Conservation (phyloP, 768 basidiomycete species). For the Calocera viscosa region DNA sequence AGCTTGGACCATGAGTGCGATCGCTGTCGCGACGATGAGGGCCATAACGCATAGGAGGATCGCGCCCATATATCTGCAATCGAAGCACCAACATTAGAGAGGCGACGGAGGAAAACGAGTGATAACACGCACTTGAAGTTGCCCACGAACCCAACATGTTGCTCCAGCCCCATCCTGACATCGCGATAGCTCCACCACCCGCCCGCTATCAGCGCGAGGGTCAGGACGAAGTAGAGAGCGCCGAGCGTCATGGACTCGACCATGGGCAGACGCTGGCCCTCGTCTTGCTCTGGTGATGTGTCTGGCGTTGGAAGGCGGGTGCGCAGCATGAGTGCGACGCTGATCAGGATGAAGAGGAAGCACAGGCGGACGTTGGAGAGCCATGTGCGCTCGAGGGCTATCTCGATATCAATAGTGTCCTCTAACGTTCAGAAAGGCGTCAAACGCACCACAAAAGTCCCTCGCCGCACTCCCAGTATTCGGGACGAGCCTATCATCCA, state of each 20-base stretch:
- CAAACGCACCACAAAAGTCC: neutral
- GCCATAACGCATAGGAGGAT: neutral
- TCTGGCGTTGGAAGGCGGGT: neutral
- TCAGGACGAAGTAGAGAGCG: neutral
- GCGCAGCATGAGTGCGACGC: neutral
- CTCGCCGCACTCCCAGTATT: neutral
- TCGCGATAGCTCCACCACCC: constrained; percentile 6
- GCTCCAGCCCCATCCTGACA: neutral
- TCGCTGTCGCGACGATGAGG: neutral
- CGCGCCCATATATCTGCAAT: neutral
- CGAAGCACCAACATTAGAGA: neutral
- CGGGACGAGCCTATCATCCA: neutral
- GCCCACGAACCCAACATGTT: neutral
- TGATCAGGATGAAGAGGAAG: neutral
- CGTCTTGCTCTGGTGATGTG: neutral
- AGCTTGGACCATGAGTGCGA: neutral
- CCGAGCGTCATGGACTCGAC: neutral
- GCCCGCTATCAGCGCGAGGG: neutral
- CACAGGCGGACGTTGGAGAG: constrained; percentile 2
- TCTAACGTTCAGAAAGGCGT: neutral
- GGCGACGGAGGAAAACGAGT: neutral
- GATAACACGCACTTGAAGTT: neutral
- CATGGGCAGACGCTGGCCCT: neutral
- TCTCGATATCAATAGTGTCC: neutral
- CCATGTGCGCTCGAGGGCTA: neutral